These are phyloP conservation scores for Microdochium trichocladiopsis DNA, from an alignment of 2,329 filamentous ascomycete genomes.

Conservation along the genomic window DNA sequence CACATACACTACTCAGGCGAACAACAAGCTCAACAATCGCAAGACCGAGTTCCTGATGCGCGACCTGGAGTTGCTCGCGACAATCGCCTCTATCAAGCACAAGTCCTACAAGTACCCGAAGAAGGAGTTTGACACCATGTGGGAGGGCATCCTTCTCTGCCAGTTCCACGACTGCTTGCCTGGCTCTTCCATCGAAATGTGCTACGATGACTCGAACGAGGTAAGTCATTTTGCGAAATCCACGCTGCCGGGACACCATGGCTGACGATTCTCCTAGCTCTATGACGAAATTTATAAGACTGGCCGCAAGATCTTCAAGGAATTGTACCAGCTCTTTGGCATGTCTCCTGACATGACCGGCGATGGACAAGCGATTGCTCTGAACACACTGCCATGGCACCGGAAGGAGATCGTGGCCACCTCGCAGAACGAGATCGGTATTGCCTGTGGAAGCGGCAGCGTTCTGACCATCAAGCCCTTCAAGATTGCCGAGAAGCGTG, in stretches of 20 bases:
- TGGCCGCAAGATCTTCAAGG: slow-evolving; percentile 63
- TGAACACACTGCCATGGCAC: slow-evolving; percentile 86
- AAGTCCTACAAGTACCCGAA: slow-evolving; percentile 83
- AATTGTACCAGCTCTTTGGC: slow-evolving; percentile 62
- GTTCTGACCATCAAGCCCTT: slow-evolving; percentile 43
- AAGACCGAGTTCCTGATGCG: slow-evolving; percentile 78
- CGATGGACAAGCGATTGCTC: slow-evolving; percentile 40
- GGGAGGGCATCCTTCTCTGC: slow-evolving; percentile 85
- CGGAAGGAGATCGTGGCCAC: slow-evolving; percentile 68
- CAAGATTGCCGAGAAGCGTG: slow-evolving; percentile 33
- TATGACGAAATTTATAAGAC: slow-evolving; percentile 78
- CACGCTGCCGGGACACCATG: too few species aligned
- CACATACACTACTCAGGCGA: slow-evolving; percentile 94
- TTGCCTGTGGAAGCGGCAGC: slow-evolving; percentile 50
- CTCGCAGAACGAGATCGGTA: slow-evolving; percentile 41
- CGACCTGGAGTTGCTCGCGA: slow-evolving; percentile 82
- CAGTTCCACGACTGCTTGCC: slow-evolving; percentile 98
- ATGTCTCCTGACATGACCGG: slow-evolving; percentile 28
- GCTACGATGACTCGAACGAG: slow-evolving; percentile 90
- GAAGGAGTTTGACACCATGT: slow-evolving; percentile 89
- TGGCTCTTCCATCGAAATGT: slow-evolving; percentile 95
- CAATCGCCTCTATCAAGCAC: slow-evolving; percentile 70
- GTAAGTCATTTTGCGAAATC: slow-evolving; percentile 32
- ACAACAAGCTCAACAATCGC: slow-evolving; percentile 94
- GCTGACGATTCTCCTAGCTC: too few species aligned